Base-by-base conservation (phyloP, 1,139 yeast genomes). In the Yamadazyma membranifaciens region DNA sequence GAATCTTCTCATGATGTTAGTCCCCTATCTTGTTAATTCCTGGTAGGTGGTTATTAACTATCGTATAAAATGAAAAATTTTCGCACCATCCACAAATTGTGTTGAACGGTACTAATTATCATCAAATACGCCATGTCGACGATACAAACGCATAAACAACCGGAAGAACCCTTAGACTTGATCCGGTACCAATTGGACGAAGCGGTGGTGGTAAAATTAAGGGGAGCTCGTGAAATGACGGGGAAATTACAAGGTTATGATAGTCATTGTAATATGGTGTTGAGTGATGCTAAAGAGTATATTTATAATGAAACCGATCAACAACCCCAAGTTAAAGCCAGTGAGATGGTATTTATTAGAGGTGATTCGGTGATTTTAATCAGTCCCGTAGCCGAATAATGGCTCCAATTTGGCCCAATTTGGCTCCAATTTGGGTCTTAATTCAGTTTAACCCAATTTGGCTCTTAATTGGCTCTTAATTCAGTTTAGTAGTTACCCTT, bases 171-270 rank as follows among this genome's bases (percentile, higher is more conserved):
- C 14, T 78, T 94, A 45, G 98, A 92, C 57, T 75, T 91, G 53
- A 82, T 94, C 51, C 82, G 94, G 50, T 78, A 86, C 47, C 88
- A 91, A 46, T 69, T 94, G 37, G 98, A 94, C 57, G 98, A 92
- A 63, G 69, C 74, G 41, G 91, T 94, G 17, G 78, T 81, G 57
- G 95, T 94, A 43, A 94, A 94, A 60, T 78, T 94, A 46, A 82
- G 98, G 61, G 98, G 97, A n/a, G 95, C 95, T 47, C 78, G 99
- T 52, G 97, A 91, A 60, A 77, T 92, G 66, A 79, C 81, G 35
- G 99, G 99, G 6, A 81, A 81, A 51, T 74, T 94, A 43, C 98
- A 92, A 60, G 97, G 96, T 1, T 92, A 87, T 63, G 98, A 92
- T 63, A 86, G 95, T 37, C 98, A 92, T 64, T 92, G 98, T 64